Conservation (phyloP, 305 asterid species). For the Ruellia speciosa region DNA sequence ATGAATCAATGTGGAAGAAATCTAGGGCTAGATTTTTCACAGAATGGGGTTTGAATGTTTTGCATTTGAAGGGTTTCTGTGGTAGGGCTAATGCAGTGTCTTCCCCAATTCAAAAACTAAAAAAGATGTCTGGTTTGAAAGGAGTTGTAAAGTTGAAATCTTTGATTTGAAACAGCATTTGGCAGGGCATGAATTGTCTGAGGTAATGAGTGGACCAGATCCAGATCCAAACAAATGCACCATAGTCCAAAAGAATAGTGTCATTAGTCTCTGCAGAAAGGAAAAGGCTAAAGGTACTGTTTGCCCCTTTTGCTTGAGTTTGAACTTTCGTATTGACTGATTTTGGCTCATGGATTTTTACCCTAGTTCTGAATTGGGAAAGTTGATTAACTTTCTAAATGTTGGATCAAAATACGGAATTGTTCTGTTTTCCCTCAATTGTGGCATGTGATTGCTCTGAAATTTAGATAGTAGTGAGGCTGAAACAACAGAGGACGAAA, state of each 20-base stretch:
- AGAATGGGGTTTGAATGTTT: neutral
- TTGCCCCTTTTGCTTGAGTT: neutral
- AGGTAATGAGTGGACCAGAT: conserved; percentile 51
- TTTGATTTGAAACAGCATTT: conserved; percentile 79
- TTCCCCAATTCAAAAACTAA: neutral
- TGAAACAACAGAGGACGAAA: conserved; percentile 48
- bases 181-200: conserved; percentile 69
- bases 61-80: too few species aligned
- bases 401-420: conserved; percentile 13
- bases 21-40: neutral
- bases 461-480: conserved; percentile 40
- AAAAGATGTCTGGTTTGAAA: conserved; percentile 19
- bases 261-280: conserved; percentile 36
- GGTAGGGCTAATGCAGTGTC: neutral
- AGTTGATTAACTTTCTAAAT: neutral
- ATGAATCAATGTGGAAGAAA: neutral
- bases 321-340: conserved; percentile 22
- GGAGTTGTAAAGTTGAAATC: conserved; percentile 34
- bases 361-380: neutral
- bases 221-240: conserved; percentile 63
- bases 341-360: conserved; percentile 16
- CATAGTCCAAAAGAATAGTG: conserved; percentile 28
- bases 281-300: conserved; percentile 77
- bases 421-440: neutral
- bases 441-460: conserved; percentile 27